phyloP scores from a whole-genome alignment of 2,329 filamentous ascomycete genomes.

The Aspergillus texensis region DNA sequence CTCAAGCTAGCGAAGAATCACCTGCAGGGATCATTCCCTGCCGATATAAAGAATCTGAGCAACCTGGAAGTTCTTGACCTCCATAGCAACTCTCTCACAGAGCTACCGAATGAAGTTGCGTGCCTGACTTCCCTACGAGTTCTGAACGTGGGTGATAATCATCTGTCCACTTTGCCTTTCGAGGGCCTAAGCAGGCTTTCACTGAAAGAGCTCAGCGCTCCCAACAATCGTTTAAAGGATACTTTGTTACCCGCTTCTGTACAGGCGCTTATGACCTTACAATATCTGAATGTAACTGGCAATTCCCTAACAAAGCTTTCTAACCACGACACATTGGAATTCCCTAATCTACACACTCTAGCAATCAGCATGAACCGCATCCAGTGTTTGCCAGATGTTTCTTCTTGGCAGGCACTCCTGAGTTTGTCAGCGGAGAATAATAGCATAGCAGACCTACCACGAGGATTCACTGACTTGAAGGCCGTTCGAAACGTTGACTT shows the following conservation, averaged over 20 bases:
- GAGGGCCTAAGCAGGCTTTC: conserved; percentile 68
- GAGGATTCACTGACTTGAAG: conserved; percentile 69
- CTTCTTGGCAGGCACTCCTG: conserved; percentile 71
- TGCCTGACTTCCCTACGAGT: conserved; percentile 70
- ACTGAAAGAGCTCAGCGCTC: conserved; percentile 71
- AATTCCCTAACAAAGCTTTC: conserved; percentile 68
- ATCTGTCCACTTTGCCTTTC: conserved; percentile 71
- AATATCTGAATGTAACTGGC: conserved; percentile 74
- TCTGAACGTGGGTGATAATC: conserved; percentile 80
- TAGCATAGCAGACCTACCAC: conserved; percentile 72
- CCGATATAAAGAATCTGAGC: conserved; percentile 63
- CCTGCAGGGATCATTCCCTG: conserved; percentile 68
- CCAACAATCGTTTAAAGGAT: conserved; percentile 77
- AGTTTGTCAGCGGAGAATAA: conserved; percentile 83
- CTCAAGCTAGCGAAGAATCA: conserved; percentile 80
- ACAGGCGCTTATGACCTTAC: conserved; percentile 63
- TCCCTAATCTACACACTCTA: conserved; percentile 74
- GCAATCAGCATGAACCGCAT: conserved; percentile 82
- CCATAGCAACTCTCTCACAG: conserved; percentile 75
- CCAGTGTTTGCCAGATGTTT: conserved; percentile 70
- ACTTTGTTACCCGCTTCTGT: conserved; percentile 69
- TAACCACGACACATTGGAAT: conserved; percentile 53
- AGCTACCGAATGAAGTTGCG: conserved; percentile 68
- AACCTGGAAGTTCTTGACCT: conserved; percentile 81
- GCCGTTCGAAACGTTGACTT: conserved; percentile 79